Evolutionary conservation across 2,329 filamentous ascomycete genomes (phyloP), one percentile per base, ranked within the genome.

Genomic region (Pseudopithomyces chartarum): DNA sequence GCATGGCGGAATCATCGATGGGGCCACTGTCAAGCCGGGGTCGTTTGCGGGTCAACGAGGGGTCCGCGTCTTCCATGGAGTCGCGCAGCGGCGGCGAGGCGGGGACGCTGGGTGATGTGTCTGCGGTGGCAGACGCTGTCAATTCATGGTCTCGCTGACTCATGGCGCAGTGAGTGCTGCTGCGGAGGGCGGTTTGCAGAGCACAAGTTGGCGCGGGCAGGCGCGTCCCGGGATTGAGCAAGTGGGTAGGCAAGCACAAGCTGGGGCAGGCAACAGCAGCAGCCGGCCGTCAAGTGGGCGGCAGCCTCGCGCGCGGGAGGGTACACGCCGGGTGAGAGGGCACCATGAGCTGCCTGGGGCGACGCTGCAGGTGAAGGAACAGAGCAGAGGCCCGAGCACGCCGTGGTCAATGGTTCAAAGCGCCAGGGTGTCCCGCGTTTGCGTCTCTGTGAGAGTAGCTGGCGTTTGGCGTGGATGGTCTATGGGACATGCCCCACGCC

Each of bases 31-130:
- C 80, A 50, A 73, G 65, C 45, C 72, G 67, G 57, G 77, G 79
- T 66, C 79, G 76, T 72, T 81, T 82, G 66, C 79, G 77, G 32
- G 77, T 76, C 55, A 76, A 73, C 34, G 77, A 77, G 50, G 74
- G 69, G 65, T 80, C 75, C 54, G 76, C 75, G 71, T 81, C 78
- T 66, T 76, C 78, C 57, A 74, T 73, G 55, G 74, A 72, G 61
- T 80, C 75, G 68, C 79, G 78, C 60, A 73, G 73, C 19, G 71
- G 69, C 61, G 72, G 73, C 60, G 70, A 70, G 54, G 70, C 66
- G 60, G 68, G 67, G 61, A 64, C 61, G 57, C 64, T 66, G 65
- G 57, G 68, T 64, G 69, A 65, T 63, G 67, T 64, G 69, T 68
- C 63, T 65, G 66, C 63, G 62, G 66, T 60, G 54, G 62, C 65